Conservation (phyloP, 2,329 filamentous ascomycete species). For the Ophiostoma australiae region DNA sequence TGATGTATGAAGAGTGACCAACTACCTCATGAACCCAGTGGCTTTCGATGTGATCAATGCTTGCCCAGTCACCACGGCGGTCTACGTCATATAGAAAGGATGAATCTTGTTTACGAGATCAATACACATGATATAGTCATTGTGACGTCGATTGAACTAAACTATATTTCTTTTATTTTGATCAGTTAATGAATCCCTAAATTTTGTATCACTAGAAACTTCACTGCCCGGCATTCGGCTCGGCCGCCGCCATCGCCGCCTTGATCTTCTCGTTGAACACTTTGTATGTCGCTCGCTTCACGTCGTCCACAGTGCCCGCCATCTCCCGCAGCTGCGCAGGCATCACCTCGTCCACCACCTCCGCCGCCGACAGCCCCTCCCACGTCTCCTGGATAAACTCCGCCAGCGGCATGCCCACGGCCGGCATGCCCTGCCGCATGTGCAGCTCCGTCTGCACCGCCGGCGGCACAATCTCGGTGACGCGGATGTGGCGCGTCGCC, state of each 20-base stretch:
- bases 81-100: too few species aligned
- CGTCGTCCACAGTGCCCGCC: conserved; percentile 27
- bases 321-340: conserved; percentile 20
- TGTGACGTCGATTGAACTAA: too few species aligned
- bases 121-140: too few species aligned
- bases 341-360: conserved; percentile 35
- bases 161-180: too few species aligned
- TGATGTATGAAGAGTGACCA: too few species aligned
- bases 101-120: too few species aligned
- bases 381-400: conserved; percentile 41
- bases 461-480: conserved; percentile 48
- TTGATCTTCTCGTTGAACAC: background rate
- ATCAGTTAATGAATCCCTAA: too few species aligned
- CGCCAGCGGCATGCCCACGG: conserved; percentile 33
- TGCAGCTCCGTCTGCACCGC: conserved; percentile 49
- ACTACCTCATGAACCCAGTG: too few species aligned
- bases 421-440: conserved; percentile 36
- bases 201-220: background rate
- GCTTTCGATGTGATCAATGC: too few species aligned
- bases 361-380: conserved; percentile 38
- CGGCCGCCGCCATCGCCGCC: background rate
- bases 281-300: conserved; percentile 26
- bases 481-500: conserved; percentile 33
- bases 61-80: too few species aligned
- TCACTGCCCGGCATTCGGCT: background rate